phyloP scores from a whole-genome alignment of 805 yeast genomes.

The Yarrowia keelungensis region DNA sequence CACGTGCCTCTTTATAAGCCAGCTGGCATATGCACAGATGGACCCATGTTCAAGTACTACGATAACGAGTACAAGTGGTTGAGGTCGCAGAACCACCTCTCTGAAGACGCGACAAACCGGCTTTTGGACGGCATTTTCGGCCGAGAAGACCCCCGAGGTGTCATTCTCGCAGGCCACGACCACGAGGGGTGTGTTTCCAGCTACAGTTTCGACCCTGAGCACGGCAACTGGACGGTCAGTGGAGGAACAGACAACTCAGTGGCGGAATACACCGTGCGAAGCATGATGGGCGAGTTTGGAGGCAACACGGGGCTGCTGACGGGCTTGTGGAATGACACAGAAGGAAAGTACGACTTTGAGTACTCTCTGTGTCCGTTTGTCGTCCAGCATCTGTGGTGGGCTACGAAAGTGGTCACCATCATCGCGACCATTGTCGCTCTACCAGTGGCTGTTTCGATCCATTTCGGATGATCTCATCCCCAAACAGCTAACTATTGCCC shows the following conservation, averaged over 20 bases:
- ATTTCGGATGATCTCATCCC: background rate
- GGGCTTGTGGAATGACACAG: conserved; percentile 61
- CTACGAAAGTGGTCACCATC: conserved; percentile 62
- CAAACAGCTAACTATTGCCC: background rate
- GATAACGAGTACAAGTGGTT: conserved; percentile 65
- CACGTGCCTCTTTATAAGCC: conserved; percentile 89
- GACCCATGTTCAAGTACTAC: conserved; percentile 73
- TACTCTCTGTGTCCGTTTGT: conserved; percentile 80
- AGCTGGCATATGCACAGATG: conserved; percentile 85
- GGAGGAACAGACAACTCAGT: conserved; percentile 46
- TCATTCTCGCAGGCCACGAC: conserved; percentile 92
- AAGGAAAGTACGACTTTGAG: conserved; percentile 55
- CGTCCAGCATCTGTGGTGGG: conserved; percentile 97
- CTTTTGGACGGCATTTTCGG: conserved; percentile 77
- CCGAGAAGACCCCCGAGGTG: conserved; percentile 55
- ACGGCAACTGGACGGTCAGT: conserved; percentile 11
- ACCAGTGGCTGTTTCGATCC: conserved; percentile 1
- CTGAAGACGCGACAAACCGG: conserved; percentile 67
- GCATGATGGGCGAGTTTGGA: conserved; percentile 96
- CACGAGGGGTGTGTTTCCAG: conserved; percentile 89
- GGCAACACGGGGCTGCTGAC: conserved; percentile 88
- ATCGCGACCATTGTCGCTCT: conserved; percentile 51
- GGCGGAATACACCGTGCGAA: conserved; percentile 81
- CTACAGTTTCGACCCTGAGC: conserved; percentile 56
- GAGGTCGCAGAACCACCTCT: conserved; percentile 85